Evolutionary conservation across 805 yeast species (phyloP), one percentile per base, ranked within the genome.

Genomic region (Kluyveromyces dobzhanskii): DNA sequence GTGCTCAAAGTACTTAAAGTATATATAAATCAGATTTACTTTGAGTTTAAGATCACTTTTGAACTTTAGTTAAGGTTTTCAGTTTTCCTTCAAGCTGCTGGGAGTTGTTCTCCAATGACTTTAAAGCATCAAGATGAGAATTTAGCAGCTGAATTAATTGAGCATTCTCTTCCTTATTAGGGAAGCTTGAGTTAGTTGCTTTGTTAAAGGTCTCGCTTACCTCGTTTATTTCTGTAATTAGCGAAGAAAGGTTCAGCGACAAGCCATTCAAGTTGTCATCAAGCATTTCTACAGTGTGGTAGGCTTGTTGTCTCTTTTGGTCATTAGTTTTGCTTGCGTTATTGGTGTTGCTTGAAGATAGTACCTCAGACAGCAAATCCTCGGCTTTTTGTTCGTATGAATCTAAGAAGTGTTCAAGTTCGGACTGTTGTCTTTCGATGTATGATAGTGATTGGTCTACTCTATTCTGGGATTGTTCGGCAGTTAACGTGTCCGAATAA

Each of bases 361-460:
- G 44, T 5, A 64, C 63, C 38, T 64, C 69, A 3, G 65, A 52
- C 12, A 65, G 46, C 17, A 63, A 43, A 3, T 57, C 48, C 33
- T 62, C 67, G 0, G 67, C 61, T 44, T 61, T 65, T 38, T 43
- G 49, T 39, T 92, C 97, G 54, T 88, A 88, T 44, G 80, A 80
- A 47, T 82, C 82, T 45, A 92, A 71, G 50, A 90, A 71, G 12
- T 73, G 68, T 43, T 90, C 98, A 35, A 92, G 66, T 53, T 90
- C 97, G 42, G 84, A 85, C 56, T 92, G 98, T 58, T 92, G 97
- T 49, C 81, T 80, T 53, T 83, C 92, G 37, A 92, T 82, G 54
- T 87, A 90, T 30, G 78, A 67, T 40, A 92, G 67, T 29, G 87
- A 81, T 59, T 87, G 96, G 49, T 92, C 97, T 34, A 92, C 80